Evolutionary conservation across 768 basidiomycete genomes (phyloP).

Genomic region (Hypholoma fasciculare): DNA sequence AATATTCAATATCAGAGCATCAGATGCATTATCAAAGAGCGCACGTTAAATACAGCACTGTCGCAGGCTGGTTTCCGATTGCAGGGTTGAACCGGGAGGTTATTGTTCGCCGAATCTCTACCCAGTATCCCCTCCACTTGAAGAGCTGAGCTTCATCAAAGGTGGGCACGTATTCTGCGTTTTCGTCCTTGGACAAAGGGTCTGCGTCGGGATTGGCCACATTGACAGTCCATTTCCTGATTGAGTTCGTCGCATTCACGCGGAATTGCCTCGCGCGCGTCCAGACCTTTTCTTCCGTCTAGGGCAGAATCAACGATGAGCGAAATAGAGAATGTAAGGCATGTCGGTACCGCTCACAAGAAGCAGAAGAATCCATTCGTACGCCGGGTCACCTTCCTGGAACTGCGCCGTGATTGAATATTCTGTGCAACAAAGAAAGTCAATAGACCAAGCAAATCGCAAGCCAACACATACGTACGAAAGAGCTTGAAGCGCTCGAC

Average conservation of each 20-base stretch:
- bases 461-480: conserved; percentile 18
- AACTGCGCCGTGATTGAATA: conserved; percentile 41
- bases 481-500: conserved; percentile 27
- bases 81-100: conserved; percentile 10
- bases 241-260: conserved; percentile 40
- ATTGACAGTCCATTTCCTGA: conserved; percentile 38
- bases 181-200: conserved; percentile 16
- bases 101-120: conserved; percentile 31
- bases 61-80: conserved; percentile 12
- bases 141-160: conserved; percentile 42
- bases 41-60: conserved; percentile 33
- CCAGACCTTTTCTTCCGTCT: conserved; percentile 48
- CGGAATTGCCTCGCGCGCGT: conserved; percentile 37
- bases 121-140: conserved; percentile 44
- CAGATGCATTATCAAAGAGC: conserved; percentile 10
- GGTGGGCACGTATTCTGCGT: conserved; percentile 43
- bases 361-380: conserved; percentile 43
- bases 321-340: neutral
- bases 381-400: conserved; percentile 37
- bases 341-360: conserved; percentile 25
- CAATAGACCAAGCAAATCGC: neutral
- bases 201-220: conserved; percentile 13
- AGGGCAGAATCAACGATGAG: neutral
- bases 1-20: neutral
- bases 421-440: conserved; percentile 20